Percentiles rank a stretch among this genome's conserved stretches.
Conservation (phyloP, 129 eudicot genomes). For the Pseudognaphalium luteoalbum region DNA sequence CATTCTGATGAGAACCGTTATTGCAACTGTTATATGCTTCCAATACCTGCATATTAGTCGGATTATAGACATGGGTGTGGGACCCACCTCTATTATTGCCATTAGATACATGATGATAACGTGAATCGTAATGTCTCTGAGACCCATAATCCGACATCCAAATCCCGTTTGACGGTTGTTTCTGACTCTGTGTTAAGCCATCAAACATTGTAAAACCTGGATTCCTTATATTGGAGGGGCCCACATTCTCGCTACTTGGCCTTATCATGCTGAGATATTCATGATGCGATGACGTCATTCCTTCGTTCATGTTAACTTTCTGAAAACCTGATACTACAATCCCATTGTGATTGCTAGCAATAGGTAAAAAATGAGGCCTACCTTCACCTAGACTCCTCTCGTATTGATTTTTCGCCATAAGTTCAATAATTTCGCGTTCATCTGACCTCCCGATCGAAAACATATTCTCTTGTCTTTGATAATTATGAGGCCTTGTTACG, state of each 20-base stretch:
- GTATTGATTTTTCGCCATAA: slow-evolving; percentile 71
- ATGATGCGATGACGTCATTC: slow-evolving; percentile 27
- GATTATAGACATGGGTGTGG: slow-evolving; percentile 20
- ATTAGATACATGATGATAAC: slow-evolving; percentile 21
- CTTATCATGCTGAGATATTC: slow-evolving; percentile 32
- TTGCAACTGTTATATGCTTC: slow-evolving; percentile 31
- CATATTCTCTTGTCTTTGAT: slow-evolving; percentile 40
- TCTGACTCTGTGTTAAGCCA: slow-evolving; percentile 31
- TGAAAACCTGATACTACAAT: slow-evolving; percentile 22
- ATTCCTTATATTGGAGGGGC: slow-evolving; percentile 29
- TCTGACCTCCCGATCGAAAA: slow-evolving; percentile 48
- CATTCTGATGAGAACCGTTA: slow-evolving; percentile 12
- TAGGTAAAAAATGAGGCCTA: slow-evolving; percentile 15
- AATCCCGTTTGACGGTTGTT: slow-evolving; percentile 28
- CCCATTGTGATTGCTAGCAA: slow-evolving; percentile 6
- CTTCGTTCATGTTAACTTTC: slow-evolving; percentile 26
- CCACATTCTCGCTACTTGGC: slow-evolving; percentile 26
- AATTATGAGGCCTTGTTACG: slow-evolving; percentile 30
- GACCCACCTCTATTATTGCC: slow-evolving; percentile 9
- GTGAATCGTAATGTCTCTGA: slow-evolving; percentile 20
- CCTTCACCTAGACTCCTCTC: slow-evolving; percentile 54
- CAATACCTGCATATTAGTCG: slow-evolving; percentile 20
- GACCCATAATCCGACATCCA: slow-evolving; percentile 33
- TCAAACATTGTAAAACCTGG: slow-evolving; percentile 25
- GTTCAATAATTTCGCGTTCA: slow-evolving; percentile 79